Conservation (phyloP, 805 yeast species). For the Cyberlindnera maritima region DNA sequence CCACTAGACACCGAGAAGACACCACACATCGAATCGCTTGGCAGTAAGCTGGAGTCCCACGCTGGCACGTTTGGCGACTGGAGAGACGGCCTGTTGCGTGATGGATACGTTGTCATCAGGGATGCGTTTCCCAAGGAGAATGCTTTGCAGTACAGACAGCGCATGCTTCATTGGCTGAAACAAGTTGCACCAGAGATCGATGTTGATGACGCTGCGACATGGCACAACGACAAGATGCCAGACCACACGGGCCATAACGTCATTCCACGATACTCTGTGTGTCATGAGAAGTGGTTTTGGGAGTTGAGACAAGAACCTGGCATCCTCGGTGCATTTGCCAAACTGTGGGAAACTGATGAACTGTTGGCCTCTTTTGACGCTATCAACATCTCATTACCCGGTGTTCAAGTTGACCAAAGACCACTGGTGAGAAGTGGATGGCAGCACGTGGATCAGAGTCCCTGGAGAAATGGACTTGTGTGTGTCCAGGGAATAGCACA, state of each 20-base stretch:
- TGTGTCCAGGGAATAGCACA: slow-evolving; percentile 36
- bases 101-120: slow-evolving; percentile 34
- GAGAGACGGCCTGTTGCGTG: slow-evolving; percentile 29
- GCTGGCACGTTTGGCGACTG: slow-evolving; percentile 25
- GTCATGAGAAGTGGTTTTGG: slow-evolving; percentile 35
- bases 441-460: slow-evolving; percentile 37
- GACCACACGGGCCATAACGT: slow-evolving; percentile 19
- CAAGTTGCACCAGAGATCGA: slow-evolving; percentile 25
- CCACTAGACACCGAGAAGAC: too few relatives aligned
- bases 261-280: slow-evolving; percentile 21
- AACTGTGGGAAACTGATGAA: slow-evolving; percentile 33
- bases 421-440: slow-evolving; percentile 18
- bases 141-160: slow-evolving; percentile 25
- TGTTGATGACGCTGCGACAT: slow-evolving; percentile 27
- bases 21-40: too few relatives aligned
- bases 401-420: slow-evolving; percentile 15
- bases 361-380: slow-evolving; percentile 34
- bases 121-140: slow-evolving; percentile 27
- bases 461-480: slow-evolving; percentile 28
- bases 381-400: slow-evolving; percentile 31
- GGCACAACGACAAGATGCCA: slow-evolving; percentile 31
- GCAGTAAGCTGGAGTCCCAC: too few relatives aligned
- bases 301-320: slow-evolving; percentile 32
- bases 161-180: slow-evolving; percentile 26
- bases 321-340: slow-evolving; percentile 27